A percentile compares a stretch with the other conserved stretches of the same genome.
These are phyloP conservation scores for Hysterangium stoloniferum DNA, from an alignment of 768 basidiomycete genomes.

Conservation along the genomic window DNA sequence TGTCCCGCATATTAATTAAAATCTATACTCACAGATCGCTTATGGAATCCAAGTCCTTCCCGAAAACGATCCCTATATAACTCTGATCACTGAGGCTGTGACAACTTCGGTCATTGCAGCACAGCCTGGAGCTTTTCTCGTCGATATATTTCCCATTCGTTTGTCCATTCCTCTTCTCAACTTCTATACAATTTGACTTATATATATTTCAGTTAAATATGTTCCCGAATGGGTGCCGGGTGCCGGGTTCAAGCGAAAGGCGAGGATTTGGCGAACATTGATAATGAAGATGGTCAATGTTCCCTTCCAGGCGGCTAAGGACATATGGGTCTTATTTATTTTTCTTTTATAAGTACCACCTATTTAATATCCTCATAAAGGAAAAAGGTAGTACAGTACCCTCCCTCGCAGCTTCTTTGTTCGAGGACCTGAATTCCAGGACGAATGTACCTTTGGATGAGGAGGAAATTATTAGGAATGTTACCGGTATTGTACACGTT, in stretches of 20 bases:
- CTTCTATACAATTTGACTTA: background rate
- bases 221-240: conserved; percentile 37
- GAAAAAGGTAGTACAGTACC: background rate
- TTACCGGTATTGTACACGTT: conserved; percentile 2
- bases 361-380: background rate
- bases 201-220: conserved; percentile 24
- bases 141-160: conserved; percentile 40
- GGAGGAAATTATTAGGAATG: background rate
- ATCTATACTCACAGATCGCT: background rate
- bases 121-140: conserved; percentile 46
- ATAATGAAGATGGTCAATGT: conserved; percentile 25
- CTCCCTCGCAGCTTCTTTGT: background rate
- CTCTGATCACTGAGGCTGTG: conserved; percentile 43
- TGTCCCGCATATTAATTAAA: background rate
- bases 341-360: background rate
- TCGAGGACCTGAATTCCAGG: background rate
- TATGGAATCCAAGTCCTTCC: conserved; percentile 5
- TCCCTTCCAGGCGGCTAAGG: conserved; percentile 38
- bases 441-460: background rate
- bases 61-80: conserved; percentile 38
- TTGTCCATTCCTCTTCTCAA: conserved; percentile 13
- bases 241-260: conserved; percentile 27
- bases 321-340: too few species aligned
- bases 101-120: conserved; percentile 44
- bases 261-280: conserved; percentile 21